Percentiles rank a stretch among this genome's conserved stretches.
These are phyloP conservation scores for Chimonanthus praecox DNA, from an alignment of 164 flowering plant genomes.

Conservation along the genomic window DNA sequence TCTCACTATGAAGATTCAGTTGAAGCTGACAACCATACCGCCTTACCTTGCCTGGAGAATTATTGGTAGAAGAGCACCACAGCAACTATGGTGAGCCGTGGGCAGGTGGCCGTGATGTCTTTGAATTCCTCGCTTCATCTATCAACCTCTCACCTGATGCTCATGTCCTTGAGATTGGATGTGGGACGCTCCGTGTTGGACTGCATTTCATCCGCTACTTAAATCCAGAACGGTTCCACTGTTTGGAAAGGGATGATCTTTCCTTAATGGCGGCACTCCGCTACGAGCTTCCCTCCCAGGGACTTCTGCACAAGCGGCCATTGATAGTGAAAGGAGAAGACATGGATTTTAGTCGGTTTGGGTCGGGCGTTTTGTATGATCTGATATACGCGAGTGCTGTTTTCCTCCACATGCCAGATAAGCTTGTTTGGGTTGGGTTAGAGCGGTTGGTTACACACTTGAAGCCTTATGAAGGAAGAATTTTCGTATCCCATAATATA, in stretches of 20 bases:
- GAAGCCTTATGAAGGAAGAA: conserved; percentile 71
- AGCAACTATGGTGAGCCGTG: conserved; percentile 99
- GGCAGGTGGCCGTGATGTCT: conserved; percentile 98
- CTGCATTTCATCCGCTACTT: conserved; percentile 82
- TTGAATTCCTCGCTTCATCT: conserved; percentile 80
- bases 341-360: conserved; percentile 82
- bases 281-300: conserved; percentile 95
- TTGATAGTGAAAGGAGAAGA: conserved; percentile 81
- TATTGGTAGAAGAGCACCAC: conserved; percentile 92
- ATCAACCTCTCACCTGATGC: conserved; percentile 39
- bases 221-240: conserved; percentile 60
- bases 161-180: conserved; percentile 87
- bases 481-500: conserved; percentile 86
- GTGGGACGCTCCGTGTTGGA: conserved; percentile 93
- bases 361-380: conserved; percentile 54
- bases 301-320: conserved; percentile 77
- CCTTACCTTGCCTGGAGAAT: conserved; percentile 80
- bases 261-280: conserved; percentile 90
- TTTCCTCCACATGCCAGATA: conserved; percentile 92
- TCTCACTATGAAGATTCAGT: conserved; percentile 75
- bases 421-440: conserved; percentile 89
- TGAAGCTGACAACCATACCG: conserved; percentile 61
- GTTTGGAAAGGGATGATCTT: conserved; percentile 86
- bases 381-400: conserved; percentile 97
- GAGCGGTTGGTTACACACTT: conserved; percentile 61